Conservation (phyloP, 169 alveolate genomes). For the Plasmodium yoelii region DNA sequence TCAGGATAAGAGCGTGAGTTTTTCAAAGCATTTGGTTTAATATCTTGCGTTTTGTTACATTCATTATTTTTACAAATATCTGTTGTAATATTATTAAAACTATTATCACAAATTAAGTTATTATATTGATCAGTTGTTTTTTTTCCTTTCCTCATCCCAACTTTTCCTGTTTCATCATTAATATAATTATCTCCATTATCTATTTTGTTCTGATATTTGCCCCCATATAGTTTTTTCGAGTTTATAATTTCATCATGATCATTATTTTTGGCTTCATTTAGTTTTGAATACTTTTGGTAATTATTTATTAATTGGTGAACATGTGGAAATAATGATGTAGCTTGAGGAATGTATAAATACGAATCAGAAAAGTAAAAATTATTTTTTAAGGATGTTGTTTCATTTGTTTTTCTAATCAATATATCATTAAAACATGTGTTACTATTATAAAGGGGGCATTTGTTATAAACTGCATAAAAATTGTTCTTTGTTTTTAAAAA, state of each 20-base stretch:
- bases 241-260: neutral
- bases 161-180: neutral
- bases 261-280: neutral
- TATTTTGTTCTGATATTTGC: too few species aligned
- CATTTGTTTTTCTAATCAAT: conserved; percentile 59
- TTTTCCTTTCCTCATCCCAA: neutral
- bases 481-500: conserved; percentile 33
- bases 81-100: too few species aligned
- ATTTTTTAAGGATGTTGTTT: conserved; percentile 47
- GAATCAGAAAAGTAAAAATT: conserved; percentile 55
- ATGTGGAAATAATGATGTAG: conserved; percentile 69
- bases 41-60: neutral
- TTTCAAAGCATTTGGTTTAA: too few species aligned
- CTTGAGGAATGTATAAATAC: conserved; percentile 63
- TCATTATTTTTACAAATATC: neutral
- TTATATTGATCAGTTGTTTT: neutral
- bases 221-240: neutral
- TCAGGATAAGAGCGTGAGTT: neutral
- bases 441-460: conserved; percentile 62
- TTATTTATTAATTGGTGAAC: conserved; percentile 16
- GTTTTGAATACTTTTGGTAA: neutral
- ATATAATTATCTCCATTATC: conserved; percentile 4
- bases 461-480: conserved; percentile 41
- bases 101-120: neutral
- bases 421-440: conserved; percentile 61